Evolutionary conservation across 352 stramenopile species (phyloP).

Genomic region (Phytophthora citricola): DNA sequence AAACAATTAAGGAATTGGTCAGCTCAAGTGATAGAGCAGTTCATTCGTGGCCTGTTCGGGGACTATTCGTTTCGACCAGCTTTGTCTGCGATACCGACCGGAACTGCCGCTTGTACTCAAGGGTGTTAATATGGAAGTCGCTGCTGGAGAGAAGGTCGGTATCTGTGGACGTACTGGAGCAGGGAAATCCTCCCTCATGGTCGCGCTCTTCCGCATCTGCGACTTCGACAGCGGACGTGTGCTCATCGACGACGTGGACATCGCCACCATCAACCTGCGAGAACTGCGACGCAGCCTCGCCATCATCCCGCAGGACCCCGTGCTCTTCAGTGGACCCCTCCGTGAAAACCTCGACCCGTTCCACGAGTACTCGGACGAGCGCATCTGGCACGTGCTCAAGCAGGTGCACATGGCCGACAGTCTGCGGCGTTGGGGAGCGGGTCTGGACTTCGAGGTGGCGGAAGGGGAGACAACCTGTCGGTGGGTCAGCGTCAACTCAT

Average conservation of each 20-base stretch:
- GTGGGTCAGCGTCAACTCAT: constrained; percentile 96
- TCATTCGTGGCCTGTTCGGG: constrained; percentile 33
- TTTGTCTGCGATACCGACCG: constrained; percentile 44
- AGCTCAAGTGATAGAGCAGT: not conserved
- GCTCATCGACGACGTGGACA: constrained; percentile 88
- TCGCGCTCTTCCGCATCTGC: constrained; percentile 48
- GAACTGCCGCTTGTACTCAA: constrained; percentile 49
- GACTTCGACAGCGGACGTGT: constrained; percentile 66
- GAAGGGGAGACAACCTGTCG: constrained; percentile 95
- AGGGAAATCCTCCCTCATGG: constrained; percentile 50
- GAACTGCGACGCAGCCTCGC: constrained; percentile 34
- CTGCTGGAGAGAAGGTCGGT: constrained; percentile 55
- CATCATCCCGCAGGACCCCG: constrained; percentile 81
- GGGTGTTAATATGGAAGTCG: constrained; percentile 42
- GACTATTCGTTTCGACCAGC: constrained; percentile 28
- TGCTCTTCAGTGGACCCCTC: constrained; percentile 91
- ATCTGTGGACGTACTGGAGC: constrained; percentile 53
- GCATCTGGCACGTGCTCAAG: constrained; percentile 66
- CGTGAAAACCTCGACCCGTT: constrained; percentile 93
- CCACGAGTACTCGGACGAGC: constrained; percentile 67
- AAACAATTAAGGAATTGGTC: constrained; percentile 6
- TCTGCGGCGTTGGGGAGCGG: constrained; percentile 44
- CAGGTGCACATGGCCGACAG: constrained; percentile 72
- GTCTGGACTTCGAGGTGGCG: constrained; percentile 88
- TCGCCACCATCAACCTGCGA: constrained; percentile 45